These are phyloP conservation scores for Plantago elongata DNA, from an alignment of 257 asterid genomes.

Conservation along the genomic window DNA sequence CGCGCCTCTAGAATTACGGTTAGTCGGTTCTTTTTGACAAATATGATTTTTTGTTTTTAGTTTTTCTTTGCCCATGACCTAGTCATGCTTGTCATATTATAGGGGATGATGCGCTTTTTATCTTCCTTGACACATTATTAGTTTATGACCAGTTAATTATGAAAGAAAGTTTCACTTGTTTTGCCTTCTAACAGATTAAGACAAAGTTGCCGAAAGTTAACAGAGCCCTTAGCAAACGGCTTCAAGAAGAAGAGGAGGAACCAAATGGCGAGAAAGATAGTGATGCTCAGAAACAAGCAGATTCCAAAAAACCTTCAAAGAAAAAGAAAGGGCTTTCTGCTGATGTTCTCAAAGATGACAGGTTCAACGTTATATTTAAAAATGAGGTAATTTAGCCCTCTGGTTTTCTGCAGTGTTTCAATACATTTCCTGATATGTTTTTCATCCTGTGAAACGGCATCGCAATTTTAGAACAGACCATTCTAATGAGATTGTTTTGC, in stretches of 20 bases:
- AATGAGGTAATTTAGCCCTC: slow-evolving; percentile 44
- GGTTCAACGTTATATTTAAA: slow-evolving; percentile 58
- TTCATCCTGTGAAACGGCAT: too few species aligned
- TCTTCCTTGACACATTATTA: too few species aligned
- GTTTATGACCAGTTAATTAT: too few species aligned
- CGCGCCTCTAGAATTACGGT: slow-evolving; percentile 83
- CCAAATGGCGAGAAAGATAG: slow-evolving; percentile 40
- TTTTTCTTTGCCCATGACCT: background rate
- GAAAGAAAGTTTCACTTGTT: background rate
- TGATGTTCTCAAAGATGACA: slow-evolving; percentile 62
- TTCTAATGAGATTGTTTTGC: too few species aligned
- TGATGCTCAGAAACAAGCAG: slow-evolving; percentile 45
- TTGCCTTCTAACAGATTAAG: slow-evolving; percentile 44
- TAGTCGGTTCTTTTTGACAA: slow-evolving; percentile 19
- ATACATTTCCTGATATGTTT: too few species aligned
- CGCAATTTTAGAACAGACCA: too few species aligned
- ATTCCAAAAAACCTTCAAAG: slow-evolving; percentile 58
- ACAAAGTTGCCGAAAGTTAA: slow-evolving; percentile 79
- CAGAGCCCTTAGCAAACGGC: slow-evolving; percentile 42
- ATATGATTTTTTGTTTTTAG: background rate
- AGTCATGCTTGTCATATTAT: too few species aligned
- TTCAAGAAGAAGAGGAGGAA: slow-evolving; percentile 68
- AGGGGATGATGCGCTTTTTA: too few species aligned
- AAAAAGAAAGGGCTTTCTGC: slow-evolving; percentile 73
- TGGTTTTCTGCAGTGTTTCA: background rate